Conservation (phyloP, 768 basidiomycete species). For the Pluteus cervinus region DNA sequence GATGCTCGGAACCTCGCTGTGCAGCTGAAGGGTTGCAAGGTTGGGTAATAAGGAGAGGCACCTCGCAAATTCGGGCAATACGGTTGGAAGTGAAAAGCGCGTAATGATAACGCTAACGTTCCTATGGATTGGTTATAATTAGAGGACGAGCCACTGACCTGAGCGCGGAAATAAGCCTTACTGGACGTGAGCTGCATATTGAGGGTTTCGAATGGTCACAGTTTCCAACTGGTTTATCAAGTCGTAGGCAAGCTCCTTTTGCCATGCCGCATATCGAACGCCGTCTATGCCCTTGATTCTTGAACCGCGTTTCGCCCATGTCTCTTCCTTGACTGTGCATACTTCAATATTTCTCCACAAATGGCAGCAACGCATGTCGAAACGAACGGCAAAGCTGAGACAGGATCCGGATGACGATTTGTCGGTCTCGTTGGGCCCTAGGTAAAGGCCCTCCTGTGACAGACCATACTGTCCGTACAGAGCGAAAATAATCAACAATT, state of each 20-base stretch:
- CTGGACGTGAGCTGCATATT: constrained; percentile 15
- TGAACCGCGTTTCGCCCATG: too few species aligned
- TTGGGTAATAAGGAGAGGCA: constrained; percentile 17
- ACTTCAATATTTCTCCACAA: constrained; percentile 15
- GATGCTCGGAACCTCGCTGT: too few species aligned
- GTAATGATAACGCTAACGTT: constrained; percentile 13
- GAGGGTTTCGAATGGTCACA: constrained; percentile 16
- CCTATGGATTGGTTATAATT: constrained; percentile 2
- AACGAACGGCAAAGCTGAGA: constrained; percentile 15
- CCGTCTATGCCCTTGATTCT: too few species aligned
- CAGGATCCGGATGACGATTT: too few species aligned
- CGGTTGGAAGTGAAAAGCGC: constrained; percentile 7
- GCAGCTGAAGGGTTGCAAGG: constrained; percentile 15
- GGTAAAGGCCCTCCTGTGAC: too few species aligned
- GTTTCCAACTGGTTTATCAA: constrained; percentile 16
- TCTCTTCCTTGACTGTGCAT: too few species aligned
- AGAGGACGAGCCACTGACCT: neutral
- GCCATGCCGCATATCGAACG: too few species aligned
- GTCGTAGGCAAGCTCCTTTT: constrained; percentile 9
- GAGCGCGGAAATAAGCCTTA: neutral
- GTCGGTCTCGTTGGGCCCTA: too few species aligned
- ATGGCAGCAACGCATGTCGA: constrained; percentile 11
- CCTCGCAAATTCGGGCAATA: constrained; percentile 16
- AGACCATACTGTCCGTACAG: too few species aligned
- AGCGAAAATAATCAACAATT: too few species aligned